These are phyloP conservation scores for Sporothrix pallida DNA, from an alignment of 2,329 filamentous ascomycete genomes.

Conservation along the genomic window DNA sequence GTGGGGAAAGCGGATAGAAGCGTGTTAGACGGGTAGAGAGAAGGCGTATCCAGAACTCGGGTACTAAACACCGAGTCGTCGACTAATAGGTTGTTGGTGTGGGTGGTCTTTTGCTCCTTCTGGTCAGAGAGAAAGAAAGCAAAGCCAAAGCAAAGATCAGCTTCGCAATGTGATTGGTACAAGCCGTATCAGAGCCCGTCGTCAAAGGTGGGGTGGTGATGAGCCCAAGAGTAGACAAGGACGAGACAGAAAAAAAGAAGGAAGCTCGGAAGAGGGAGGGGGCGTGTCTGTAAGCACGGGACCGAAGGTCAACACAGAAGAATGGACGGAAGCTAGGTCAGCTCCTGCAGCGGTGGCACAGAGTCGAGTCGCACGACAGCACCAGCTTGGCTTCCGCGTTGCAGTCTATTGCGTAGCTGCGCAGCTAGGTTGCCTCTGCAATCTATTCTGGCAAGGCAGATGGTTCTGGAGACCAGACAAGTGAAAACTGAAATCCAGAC, in stretches of 20 bases:
- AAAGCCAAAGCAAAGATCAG: background rate
- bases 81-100: background rate
- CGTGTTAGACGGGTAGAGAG: background rate
- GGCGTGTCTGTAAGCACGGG: background rate
- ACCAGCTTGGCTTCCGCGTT: slow-evolving; percentile 29
- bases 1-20: slow-evolving; percentile 23
- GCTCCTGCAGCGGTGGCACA: slow-evolving; percentile 34
- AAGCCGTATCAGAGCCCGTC: background rate
- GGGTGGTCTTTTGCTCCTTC: slow-evolving; percentile 8
- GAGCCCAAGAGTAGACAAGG: background rate
- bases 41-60: background rate
- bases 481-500: background rate
- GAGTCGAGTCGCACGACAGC: slow-evolving; percentile 34
- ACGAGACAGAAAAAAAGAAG: background rate
- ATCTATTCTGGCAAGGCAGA: background rate
- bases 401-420: slow-evolving; percentile 26
- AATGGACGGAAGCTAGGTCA: slow-evolving; percentile 24
- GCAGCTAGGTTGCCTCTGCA: background rate
- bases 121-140: background rate
- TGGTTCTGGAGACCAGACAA: background rate
- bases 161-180: slow-evolving; percentile 19
- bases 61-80: background rate
- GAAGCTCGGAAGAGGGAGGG: background rate
- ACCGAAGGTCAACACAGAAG: background rate
- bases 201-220: slow-evolving; percentile 24